Conservation (phyloP, 148 eudicot species). For the Euryodendron excelsum region DNA sequence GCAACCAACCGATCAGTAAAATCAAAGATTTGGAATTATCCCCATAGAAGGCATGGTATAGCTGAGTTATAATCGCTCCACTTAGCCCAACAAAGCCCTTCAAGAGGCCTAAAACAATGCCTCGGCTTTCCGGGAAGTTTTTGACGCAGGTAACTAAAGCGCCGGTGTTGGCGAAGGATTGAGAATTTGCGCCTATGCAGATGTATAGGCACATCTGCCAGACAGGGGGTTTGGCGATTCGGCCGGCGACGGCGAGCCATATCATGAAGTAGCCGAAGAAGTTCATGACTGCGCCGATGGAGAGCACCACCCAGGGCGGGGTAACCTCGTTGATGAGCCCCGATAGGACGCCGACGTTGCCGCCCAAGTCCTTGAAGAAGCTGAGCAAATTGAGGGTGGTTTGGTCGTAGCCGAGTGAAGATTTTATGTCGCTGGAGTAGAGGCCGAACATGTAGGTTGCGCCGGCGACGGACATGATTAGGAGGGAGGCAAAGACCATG, state of each 20-base stretch:
- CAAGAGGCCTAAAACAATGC: slow-evolving; percentile 41
- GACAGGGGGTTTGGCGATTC: slow-evolving; percentile 21
- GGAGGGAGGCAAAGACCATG: slow-evolving; percentile 36
- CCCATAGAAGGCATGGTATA: slow-evolving; percentile 41
- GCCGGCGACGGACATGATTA: slow-evolving; percentile 45
- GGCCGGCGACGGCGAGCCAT: slow-evolving; percentile 31
- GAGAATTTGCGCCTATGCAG: slow-evolving; percentile 39
- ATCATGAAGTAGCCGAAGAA: slow-evolving; percentile 53
- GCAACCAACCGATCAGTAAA: slow-evolving; percentile 46
- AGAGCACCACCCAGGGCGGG: slow-evolving; percentile 50
- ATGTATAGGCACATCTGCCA: slow-evolving; percentile 49
- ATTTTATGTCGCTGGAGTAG: slow-evolving; percentile 41
- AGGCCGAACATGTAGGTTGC: slow-evolving; percentile 44
- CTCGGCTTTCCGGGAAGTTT: slow-evolving; percentile 46
- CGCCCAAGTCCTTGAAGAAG: slow-evolving; percentile 49
- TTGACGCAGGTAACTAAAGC: slow-evolving; percentile 44
- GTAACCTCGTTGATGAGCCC: slow-evolving; percentile 41
- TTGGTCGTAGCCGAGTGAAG: slow-evolving; percentile 46
- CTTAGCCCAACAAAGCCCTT: slow-evolving; percentile 55
- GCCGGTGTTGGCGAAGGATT: slow-evolving; percentile 44
- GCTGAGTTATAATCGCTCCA: slow-evolving; percentile 41
- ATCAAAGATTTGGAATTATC: slow-evolving; percentile 33
- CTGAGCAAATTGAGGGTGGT: slow-evolving; percentile 44
- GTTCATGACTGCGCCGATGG: slow-evolving; percentile 44
- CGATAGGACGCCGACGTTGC: slow-evolving; percentile 41